phyloP scores from a whole-genome alignment of 768 basidiomycete genomes.

The Clitopilus hobsonii region DNA sequence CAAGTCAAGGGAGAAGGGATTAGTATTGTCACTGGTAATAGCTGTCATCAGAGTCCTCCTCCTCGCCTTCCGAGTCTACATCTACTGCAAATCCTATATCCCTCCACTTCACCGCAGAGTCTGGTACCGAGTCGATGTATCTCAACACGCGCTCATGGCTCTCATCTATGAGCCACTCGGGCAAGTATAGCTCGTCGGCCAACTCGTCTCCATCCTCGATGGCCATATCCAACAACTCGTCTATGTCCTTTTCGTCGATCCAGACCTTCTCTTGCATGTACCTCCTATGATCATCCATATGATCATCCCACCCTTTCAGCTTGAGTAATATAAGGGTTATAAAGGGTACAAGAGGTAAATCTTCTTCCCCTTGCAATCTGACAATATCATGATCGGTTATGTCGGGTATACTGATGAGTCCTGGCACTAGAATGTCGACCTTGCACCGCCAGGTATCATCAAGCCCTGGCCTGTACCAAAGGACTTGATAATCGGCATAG shows the following conservation, averaged over 20 bases:
- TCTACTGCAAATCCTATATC: slow-evolving; percentile 2
- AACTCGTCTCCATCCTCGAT: slow-evolving; percentile 1
- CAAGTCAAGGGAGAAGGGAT: too few relatives aligned
- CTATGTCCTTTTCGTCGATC: slow-evolving; percentile 11
- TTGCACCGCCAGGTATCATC: slow-evolving; percentile 9
- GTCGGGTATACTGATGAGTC: slow-evolving; percentile 8
- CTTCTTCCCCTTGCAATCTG: background rate
- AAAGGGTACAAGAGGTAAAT: slow-evolving; percentile 9
- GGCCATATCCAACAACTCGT: slow-evolving; percentile 5
- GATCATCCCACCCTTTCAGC: slow-evolving; percentile 12
- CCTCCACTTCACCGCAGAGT: background rate
- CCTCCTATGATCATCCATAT: background rate
- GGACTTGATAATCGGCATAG: background rate
- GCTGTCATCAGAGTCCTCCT: too few relatives aligned
- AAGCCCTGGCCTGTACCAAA: background rate
- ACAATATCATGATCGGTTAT: slow-evolving; percentile 3
- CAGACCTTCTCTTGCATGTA: slow-evolving; percentile 6
- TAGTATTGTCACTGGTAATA: too few relatives aligned
- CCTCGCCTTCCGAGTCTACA: too few relatives aligned
- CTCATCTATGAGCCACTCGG: background rate
- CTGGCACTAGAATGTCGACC: slow-evolving; percentile 13
- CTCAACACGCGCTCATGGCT: background rate
- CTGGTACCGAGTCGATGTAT: background rate
- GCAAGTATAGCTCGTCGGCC: background rate
- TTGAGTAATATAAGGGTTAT: slow-evolving; percentile 9